A percentile compares a stretch with the other conserved stretches of the same genome.
phyloP scores from a whole-genome alignment of 179 eudicot genomes.

The Beta corolliflora region DNA sequence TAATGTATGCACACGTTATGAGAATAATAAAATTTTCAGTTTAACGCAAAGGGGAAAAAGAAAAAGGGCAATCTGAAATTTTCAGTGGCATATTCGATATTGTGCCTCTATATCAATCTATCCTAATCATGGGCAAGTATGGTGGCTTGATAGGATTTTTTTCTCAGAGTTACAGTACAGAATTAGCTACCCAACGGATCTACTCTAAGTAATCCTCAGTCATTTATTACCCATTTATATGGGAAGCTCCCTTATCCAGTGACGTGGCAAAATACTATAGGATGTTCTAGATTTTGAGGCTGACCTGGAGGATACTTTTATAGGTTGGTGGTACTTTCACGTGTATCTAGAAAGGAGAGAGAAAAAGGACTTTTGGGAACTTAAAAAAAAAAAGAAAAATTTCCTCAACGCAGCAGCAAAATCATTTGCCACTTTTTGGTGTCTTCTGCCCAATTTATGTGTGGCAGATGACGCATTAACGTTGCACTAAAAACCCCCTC shows the following conservation, averaged over 20 bases:
- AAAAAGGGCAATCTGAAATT: neutral
- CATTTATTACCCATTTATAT: conserved; percentile 20
- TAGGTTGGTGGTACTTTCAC: conserved; percentile 60
- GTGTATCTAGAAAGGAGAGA: conserved; percentile 45
- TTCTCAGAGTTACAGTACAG: conserved; percentile 2
- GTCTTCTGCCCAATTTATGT: conserved; percentile 44
- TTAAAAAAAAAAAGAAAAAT: neutral
- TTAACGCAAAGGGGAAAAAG: neutral
- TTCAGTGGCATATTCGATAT: conserved; percentile 24
- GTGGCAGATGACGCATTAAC: conserved; percentile 67
- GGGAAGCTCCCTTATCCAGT: conserved; percentile 57
- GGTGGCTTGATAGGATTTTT: conserved; percentile 35
- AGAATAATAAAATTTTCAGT: neutral
- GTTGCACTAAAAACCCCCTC: conserved; percentile 45
- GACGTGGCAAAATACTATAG: conserved; percentile 57
- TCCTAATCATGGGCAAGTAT: conserved; percentile 40
- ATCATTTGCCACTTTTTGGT: conserved; percentile 58
- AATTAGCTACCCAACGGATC: too few species aligned
- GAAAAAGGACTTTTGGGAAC: conserved; percentile 21
- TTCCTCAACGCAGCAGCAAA: conserved; percentile 23
- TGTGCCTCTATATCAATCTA: conserved; percentile 12
- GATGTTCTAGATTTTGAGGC: conserved; percentile 51
- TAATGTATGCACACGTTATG: neutral
- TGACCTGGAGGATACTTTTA: conserved; percentile 55
- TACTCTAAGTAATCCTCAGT: conserved; percentile 31